Evolutionary conservation across 2,329 filamentous ascomycete genomes (phyloP).

Genomic region (Fusarium subtropicale): DNA sequence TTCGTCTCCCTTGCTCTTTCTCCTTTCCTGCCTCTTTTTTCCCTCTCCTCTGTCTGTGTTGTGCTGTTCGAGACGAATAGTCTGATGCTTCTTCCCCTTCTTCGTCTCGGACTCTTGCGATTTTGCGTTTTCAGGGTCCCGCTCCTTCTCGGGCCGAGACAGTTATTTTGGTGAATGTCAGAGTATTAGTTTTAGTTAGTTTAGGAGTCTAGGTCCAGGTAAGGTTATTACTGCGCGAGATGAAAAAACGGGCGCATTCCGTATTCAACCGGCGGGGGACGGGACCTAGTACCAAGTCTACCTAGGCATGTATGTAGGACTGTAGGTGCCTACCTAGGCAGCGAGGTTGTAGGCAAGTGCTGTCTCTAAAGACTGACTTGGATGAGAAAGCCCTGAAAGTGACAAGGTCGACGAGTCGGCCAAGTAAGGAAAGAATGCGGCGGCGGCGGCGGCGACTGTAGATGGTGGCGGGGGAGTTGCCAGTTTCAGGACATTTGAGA

Average conservation of each 20-base stretch:
- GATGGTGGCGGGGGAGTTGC: constrained; percentile 22
- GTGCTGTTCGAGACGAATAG: background rate
- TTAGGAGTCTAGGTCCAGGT: background rate
- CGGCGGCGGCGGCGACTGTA: constrained; percentile 5
- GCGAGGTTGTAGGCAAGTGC: background rate
- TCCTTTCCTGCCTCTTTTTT: background rate
- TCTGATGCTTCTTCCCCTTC: background rate
- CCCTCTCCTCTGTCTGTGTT: background rate
- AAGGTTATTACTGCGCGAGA: background rate
- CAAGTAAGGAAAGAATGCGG: constrained; percentile 4
- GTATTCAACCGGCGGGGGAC: constrained; percentile 10
- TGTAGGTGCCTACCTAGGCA: background rate
- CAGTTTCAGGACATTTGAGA: constrained; percentile 29
- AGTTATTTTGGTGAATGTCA: constrained; percentile 22
- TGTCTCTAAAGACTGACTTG: constrained; percentile 6
- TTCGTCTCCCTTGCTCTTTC: constrained; percentile 6
- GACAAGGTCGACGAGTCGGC: constrained; percentile 7
- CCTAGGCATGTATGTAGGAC: too few relatives aligned
- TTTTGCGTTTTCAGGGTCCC: constrained; percentile 30
- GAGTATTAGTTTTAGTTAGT: constrained; percentile 10
- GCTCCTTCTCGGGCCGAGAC: constrained; percentile 40
- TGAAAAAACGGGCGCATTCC: constrained; percentile 17
- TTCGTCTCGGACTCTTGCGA: constrained; percentile 13
- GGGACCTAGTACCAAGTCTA: constrained; percentile 1
- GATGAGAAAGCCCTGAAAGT: constrained; percentile 1